Conservation (phyloP, 2,329 filamentous ascomycete species). For the Plenodomus lindquistii region DNA sequence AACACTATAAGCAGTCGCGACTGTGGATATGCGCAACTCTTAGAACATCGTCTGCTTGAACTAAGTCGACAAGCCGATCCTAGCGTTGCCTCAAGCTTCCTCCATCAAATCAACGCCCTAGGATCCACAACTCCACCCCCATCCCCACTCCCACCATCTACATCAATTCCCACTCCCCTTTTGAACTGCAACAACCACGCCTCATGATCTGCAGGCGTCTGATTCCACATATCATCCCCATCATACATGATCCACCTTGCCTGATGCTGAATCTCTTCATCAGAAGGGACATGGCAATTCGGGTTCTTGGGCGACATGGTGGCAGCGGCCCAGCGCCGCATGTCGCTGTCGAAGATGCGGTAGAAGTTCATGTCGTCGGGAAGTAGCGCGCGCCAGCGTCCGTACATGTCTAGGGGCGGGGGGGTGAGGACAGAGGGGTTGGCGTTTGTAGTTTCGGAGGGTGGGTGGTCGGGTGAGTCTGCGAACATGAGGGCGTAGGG, state of each 20-base stretch:
- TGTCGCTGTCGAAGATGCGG: conserved; percentile 21
- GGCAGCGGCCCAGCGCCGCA: conserved; percentile 27
- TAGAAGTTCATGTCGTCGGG: conserved; percentile 23
- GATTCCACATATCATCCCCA: conserved; percentile 43
- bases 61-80: no score
- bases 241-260: conserved; percentile 40
- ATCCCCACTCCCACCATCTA: background rate
- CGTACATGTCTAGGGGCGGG: conserved; percentile 5
- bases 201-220: conserved; percentile 41
- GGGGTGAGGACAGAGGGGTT: background rate
- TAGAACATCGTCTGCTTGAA: no score
- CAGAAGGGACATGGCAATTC: conserved; percentile 26
- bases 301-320: conserved; percentile 29
- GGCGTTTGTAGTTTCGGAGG: background rate
- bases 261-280: conserved; percentile 39
- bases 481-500: background rate
- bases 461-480: background rate
- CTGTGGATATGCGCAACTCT: no score
- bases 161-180: conserved; percentile 23
- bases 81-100: no score
- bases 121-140: conserved; percentile 5
- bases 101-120: background rate
- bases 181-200: conserved; percentile 40
- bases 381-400: conserved; percentile 7
- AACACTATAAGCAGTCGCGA: no score